Percentiles rank a stretch among this genome's conserved stretches.
phyloP scores from a whole-genome alignment of 768 basidiomycete genomes.

The Suillus ampliporus region DNA sequence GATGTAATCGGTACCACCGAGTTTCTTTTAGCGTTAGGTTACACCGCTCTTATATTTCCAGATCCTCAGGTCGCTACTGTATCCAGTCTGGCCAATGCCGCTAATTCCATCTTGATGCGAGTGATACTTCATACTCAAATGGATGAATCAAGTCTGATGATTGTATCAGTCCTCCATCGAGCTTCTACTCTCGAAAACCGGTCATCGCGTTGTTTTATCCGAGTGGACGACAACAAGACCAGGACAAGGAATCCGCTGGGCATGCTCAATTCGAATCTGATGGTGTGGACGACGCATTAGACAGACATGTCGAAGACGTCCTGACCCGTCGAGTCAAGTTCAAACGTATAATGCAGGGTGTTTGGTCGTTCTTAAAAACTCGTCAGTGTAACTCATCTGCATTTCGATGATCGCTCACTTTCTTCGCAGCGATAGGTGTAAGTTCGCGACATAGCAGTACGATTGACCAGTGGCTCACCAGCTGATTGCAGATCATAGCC shows the following conservation, averaged over 20 bases:
- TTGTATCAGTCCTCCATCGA: conserved; percentile 62
- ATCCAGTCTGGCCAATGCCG: conserved; percentile 77
- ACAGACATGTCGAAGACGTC: conserved; percentile 81
- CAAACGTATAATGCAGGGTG: conserved; percentile 64
- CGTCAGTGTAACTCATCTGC: conserved; percentile 50
- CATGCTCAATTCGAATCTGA: conserved; percentile 40
- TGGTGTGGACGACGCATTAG: conserved; percentile 56
- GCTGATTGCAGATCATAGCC: conserved; percentile 34
- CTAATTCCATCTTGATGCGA: conserved; percentile 78
- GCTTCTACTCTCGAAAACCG: conserved; percentile 74
- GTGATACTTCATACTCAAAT: conserved; percentile 14
- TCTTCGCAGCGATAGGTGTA: conserved; percentile 66
- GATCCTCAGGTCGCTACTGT: conserved; percentile 80
- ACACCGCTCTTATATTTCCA: conserved; percentile 30
- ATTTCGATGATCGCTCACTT: conserved; percentile 2
- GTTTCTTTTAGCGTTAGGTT: conserved; percentile 3
- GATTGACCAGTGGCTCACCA: background rate
- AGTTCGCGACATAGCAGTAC: conserved; percentile 30
- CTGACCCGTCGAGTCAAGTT: conserved; percentile 64
- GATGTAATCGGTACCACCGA: conserved; percentile 70
- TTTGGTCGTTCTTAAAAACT: conserved; percentile 87
- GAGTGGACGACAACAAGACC: conserved; percentile 19
- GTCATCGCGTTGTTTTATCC: conserved; percentile 58
- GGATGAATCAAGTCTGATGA: conserved; percentile 5
- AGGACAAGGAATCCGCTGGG: conserved; percentile 33